Evolutionary conservation across 331 rosid genomes (phyloP).

Genomic region (Quercus phellos): DNA sequence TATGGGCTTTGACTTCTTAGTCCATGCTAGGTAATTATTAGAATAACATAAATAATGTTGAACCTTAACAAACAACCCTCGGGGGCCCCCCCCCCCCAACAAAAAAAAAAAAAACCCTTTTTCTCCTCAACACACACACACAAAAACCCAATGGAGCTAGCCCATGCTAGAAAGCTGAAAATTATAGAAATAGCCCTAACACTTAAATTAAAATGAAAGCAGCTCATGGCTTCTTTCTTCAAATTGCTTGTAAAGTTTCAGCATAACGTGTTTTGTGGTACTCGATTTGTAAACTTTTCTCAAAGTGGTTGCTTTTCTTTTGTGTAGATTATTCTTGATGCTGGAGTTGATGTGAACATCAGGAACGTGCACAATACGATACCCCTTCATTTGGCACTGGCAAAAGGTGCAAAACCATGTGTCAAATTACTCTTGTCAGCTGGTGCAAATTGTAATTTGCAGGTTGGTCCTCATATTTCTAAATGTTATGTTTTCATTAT

Average conservation of each 20-base stretch:
- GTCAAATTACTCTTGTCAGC: constrained; percentile 78
- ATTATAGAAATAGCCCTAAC: too few species aligned
- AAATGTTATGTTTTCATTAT: background rate
- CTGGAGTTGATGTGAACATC: constrained; percentile 88
- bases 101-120: too few species aligned
- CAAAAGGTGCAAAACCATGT: constrained; percentile 94
- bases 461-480: constrained; percentile 45
- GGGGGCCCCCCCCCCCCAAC: too few species aligned
- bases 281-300: background rate
- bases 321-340: constrained; percentile 78
- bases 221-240: too few species aligned
- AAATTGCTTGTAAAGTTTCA: background rate
- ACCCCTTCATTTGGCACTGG: constrained; percentile 93
- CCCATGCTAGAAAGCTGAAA: too few species aligned
- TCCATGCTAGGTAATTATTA: too few species aligned
- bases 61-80: too few species aligned
- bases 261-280: background rate
- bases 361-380: constrained; percentile 82
- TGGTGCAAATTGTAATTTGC: constrained; percentile 88
- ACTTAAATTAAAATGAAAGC: too few species aligned
- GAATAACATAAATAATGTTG: too few species aligned
- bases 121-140: too few species aligned
- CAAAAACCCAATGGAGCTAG: too few species aligned
- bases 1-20: too few species aligned
- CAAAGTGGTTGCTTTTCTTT: constrained; percentile 8